Conservation (phyloP, 805 yeast genomes). For the Jamesozyma rosinii region DNA sequence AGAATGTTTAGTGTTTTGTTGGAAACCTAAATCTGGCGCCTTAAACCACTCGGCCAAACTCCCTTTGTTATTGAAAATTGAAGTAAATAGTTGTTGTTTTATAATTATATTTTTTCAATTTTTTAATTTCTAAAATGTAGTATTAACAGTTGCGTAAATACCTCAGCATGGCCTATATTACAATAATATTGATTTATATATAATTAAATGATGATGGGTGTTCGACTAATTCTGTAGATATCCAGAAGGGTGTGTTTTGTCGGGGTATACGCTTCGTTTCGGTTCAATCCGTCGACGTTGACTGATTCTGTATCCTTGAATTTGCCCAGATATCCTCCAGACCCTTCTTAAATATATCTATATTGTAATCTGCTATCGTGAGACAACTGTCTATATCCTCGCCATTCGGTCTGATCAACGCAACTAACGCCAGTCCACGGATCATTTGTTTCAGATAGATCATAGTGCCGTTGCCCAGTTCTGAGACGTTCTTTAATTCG, state of each 20-base stretch:
- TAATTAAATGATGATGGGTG: no score
- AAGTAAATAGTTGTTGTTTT: no score
- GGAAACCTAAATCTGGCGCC: constrained; percentile 37
- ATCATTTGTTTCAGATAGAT: constrained; percentile 85
- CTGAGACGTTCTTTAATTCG: no score
- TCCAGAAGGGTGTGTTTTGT: no score
- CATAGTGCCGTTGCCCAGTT: constrained; percentile 72
- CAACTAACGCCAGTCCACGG: constrained; percentile 84
- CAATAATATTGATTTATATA: no score
- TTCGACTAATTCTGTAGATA: no score
- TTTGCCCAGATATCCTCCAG: constrained; percentile 53
- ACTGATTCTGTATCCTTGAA: constrained; percentile 17
- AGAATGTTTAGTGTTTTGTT: constrained; percentile 24
- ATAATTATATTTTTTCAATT: no score
- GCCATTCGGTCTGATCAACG: constrained; percentile 64
- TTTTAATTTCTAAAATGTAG: no score
- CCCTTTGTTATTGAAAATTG: no score
- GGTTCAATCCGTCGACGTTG: not conserved
- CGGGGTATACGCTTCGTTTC: not conserved
- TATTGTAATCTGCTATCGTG: constrained; percentile 81
- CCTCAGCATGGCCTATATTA: no score
- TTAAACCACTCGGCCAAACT: constrained; percentile 39
- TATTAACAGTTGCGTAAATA: no score
- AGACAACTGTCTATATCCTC: constrained; percentile 38
- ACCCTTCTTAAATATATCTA: constrained; percentile 67